Percentiles rank a stretch among this genome's conserved stretches.
phyloP scores from a whole-genome alignment of 2,329 filamentous ascomycete genomes.

The Trichoderma atrobrunneum region DNA sequence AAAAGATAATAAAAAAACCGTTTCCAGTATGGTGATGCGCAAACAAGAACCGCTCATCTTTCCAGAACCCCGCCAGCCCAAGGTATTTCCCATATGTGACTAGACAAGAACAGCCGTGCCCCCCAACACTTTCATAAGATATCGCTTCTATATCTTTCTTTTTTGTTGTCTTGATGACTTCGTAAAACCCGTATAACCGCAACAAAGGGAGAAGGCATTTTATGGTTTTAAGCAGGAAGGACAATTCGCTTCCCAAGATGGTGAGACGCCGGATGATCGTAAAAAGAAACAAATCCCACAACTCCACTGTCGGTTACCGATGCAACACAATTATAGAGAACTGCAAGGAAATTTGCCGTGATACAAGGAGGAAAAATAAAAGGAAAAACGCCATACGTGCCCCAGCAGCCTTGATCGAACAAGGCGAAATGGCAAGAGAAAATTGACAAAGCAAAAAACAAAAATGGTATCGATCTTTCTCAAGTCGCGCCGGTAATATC shows the following conservation, averaged over 20 bases:
- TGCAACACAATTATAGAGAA: slow-evolving; percentile 19
- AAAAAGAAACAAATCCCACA: slow-evolving; percentile 20
- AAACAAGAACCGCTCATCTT: slow-evolving; percentile 35
- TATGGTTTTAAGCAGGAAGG: slow-evolving; percentile 20
- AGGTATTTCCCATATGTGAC: slow-evolving; percentile 34
- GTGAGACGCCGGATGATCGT: slow-evolving; percentile 18
- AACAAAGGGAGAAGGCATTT: slow-evolving; percentile 33
- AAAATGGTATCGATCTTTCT: slow-evolving; percentile 49
- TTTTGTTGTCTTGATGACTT: slow-evolving; percentile 43
- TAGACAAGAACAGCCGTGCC: slow-evolving; percentile 37
- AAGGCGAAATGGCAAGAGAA: slow-evolving; percentile 32
- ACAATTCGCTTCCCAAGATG: slow-evolving; percentile 14
- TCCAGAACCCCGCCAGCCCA: slow-evolving; percentile 31
- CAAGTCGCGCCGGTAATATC: slow-evolving; percentile 39
- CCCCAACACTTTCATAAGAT: slow-evolving; percentile 32
- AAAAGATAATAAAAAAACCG: slow-evolving; percentile 24
- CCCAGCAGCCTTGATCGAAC: slow-evolving; percentile 38
- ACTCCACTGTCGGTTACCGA: slow-evolving; percentile 23
- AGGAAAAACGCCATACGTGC: slow-evolving; percentile 40
- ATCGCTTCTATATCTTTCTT: slow-evolving; percentile 47
- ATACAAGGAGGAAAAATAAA: slow-evolving; percentile 36
- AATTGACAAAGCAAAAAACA: slow-evolving; percentile 37
- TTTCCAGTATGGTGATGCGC: slow-evolving; percentile 32
- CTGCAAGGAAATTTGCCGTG: slow-evolving; percentile 26
- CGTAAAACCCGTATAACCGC: slow-evolving; percentile 40